A percentile compares a stretch with the other conserved stretches of the same genome.
phyloP scores from a whole-genome alignment of 441 rosid species.

The Pelargonium australe region DNA sequence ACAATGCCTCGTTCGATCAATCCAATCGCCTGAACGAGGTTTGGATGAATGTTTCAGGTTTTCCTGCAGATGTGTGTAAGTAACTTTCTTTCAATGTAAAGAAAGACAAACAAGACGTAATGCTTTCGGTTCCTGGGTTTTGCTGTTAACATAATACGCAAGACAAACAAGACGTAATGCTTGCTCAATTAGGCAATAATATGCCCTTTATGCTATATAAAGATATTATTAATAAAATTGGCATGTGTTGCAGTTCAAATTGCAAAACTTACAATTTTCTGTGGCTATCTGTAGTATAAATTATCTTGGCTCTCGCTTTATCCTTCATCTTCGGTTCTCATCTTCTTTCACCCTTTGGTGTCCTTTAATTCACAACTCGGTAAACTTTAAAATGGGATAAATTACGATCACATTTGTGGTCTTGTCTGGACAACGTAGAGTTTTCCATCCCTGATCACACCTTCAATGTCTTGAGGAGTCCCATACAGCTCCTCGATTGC shows the following conservation, averaged over 20 bases:
- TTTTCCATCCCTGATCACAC: conserved; percentile 79
- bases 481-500: conserved; percentile 82
- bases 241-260: neutral
- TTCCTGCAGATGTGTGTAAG: conserved; percentile 15
- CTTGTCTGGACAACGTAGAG: conserved; percentile 90
- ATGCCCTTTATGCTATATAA: neutral
- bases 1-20: conserved; percentile 31
- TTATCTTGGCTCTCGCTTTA: neutral
- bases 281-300: neutral
- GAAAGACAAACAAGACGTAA: no score
- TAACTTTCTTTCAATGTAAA: neutral
- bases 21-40: conserved; percentile 41
- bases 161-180: no score
- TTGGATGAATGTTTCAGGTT: conserved; percentile 37
- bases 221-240: neutral
- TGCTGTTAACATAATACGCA: no score
- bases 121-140: no score
- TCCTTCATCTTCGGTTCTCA: neutral
- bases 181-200: neutral
- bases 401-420: conserved; percentile 68
- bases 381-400: conserved; percentile 4
- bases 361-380: neutral
- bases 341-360: neutral
- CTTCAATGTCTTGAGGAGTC: conserved; percentile 92
- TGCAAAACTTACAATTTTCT: neutral